These are phyloP conservation scores for Bodo saltans DNA, from an alignment of 78 protist species.

Conservation along the genomic window DNA sequence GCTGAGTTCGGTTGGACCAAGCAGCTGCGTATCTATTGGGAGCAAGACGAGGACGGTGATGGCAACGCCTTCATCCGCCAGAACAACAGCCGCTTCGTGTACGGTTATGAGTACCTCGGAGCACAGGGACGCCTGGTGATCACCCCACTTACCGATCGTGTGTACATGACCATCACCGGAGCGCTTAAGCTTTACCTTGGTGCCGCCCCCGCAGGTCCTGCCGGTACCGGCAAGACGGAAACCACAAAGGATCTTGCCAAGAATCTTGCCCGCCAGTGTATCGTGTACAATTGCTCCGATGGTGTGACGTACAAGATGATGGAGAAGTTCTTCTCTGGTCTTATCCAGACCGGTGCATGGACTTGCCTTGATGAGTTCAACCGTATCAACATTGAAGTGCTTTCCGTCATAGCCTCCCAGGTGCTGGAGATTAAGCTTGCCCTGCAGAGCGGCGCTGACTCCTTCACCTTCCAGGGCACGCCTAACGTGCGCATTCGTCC, in stretches of 20 bases:
- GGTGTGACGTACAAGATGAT: slow-evolving; percentile 64
- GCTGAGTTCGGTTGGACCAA: slow-evolving; percentile 72
- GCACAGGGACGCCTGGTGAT: slow-evolving; percentile 69
- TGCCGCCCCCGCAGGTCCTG: slow-evolving; percentile 84
- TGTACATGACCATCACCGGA: slow-evolving; percentile 70
- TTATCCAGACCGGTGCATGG: slow-evolving; percentile 51
- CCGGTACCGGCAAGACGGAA: slow-evolving; percentile 91
- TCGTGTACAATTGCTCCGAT: slow-evolving; percentile 75
- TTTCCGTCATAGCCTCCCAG: slow-evolving; percentile 72
- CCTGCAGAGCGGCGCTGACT: background rate
- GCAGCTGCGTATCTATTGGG: slow-evolving; percentile 71
- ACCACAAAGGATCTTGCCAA: slow-evolving; percentile 72
- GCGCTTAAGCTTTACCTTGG: slow-evolving; percentile 67
- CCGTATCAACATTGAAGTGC: slow-evolving; percentile 69
- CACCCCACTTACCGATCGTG: slow-evolving; percentile 88
- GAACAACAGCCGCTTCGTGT: slow-evolving; percentile 35
- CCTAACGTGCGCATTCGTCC: slow-evolving; percentile 40
- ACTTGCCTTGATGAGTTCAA: slow-evolving; percentile 60
- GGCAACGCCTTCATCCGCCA: slow-evolving; percentile 41
- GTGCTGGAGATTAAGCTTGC: slow-evolving; percentile 44
- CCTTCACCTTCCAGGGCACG: slow-evolving; percentile 45
- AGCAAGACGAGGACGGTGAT: slow-evolving; percentile 39
- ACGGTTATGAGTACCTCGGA: slow-evolving; percentile 82
- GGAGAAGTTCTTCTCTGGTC: slow-evolving; percentile 70
- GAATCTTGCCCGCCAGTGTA: slow-evolving; percentile 58